Conservation (phyloP, 1,284 basidiomycete species). For the Cronartium quercuum region DNA sequence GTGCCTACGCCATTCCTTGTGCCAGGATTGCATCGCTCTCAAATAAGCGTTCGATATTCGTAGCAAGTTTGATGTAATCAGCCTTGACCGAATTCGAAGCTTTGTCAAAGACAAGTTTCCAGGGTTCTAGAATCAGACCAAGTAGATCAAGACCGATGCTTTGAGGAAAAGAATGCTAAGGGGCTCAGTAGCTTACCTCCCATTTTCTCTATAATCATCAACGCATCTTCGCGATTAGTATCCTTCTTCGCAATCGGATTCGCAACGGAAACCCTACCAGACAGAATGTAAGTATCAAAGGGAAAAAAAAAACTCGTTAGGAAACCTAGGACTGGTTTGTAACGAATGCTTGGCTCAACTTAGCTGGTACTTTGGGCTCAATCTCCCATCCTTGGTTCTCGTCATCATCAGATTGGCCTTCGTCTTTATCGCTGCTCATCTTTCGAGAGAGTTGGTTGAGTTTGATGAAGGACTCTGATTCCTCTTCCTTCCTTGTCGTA, state of each 20-base stretch:
- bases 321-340: neutral
- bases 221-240: neutral
- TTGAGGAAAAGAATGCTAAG: neutral
- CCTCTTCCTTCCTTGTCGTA: too few species aligned
- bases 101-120: slow-evolving; percentile 1
- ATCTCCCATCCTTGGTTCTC: neutral
- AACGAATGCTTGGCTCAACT: neutral
- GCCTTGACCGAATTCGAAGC: neutral
- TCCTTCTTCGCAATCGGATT: neutral
- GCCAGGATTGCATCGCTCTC: neutral
- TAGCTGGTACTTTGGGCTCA: neutral
- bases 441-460: too few species aligned
- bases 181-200: neutral
- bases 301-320: neutral
- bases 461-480: too few species aligned
- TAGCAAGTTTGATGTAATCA: neutral
- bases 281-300: neutral
- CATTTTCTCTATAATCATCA: neutral
- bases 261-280: neutral
- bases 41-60: neutral
- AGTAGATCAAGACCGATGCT: neutral
- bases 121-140: neutral
- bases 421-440: too few species aligned
- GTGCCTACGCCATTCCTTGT: neutral
- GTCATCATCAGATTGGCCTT: neutral